Evolutionary conservation across 75 land plant species (phyloP).

Genomic region (Pinus tabuliformis): DNA sequence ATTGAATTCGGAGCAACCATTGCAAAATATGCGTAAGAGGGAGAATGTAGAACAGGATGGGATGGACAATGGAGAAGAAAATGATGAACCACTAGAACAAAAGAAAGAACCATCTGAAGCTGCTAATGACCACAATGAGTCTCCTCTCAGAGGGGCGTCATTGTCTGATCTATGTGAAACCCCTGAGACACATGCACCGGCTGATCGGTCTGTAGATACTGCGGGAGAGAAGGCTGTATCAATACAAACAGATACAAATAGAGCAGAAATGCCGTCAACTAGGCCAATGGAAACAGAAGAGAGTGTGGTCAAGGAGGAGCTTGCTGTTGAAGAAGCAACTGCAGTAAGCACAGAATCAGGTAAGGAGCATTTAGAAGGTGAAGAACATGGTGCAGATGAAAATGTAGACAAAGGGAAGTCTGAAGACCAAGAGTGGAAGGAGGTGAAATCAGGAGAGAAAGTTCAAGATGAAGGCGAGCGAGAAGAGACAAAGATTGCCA

Average conservation of each 20-base stretch:
- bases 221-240: not conserved
- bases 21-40: not conserved
- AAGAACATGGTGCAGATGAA: not conserved
- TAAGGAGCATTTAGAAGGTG: not conserved
- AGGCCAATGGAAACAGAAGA: not conserved
- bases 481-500: not conserved
- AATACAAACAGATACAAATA: not conserved
- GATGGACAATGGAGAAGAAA: not conserved
- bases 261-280: not conserved
- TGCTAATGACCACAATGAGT: not conserved
- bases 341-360: not conserved
- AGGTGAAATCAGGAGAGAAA: not conserved
- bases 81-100: not conserved
- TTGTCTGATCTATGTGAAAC: not conserved
- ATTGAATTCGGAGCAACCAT: not conserved
- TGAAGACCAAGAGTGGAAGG: not conserved
- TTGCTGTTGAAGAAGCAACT: not conserved
- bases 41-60: not conserved
- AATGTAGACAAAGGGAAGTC: not conserved
- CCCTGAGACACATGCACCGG: not conserved
- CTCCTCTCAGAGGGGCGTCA: not conserved
- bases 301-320: not conserved
- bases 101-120: not conserved
- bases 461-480: constrained; percentile 1
- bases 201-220: constrained; percentile 1